Percentiles rank a stretch among this genome's conserved stretches.
These are phyloP conservation scores for Piloderma croceum DNA, from an alignment of 768 basidiomycete genomes.

Conservation along the genomic window DNA sequence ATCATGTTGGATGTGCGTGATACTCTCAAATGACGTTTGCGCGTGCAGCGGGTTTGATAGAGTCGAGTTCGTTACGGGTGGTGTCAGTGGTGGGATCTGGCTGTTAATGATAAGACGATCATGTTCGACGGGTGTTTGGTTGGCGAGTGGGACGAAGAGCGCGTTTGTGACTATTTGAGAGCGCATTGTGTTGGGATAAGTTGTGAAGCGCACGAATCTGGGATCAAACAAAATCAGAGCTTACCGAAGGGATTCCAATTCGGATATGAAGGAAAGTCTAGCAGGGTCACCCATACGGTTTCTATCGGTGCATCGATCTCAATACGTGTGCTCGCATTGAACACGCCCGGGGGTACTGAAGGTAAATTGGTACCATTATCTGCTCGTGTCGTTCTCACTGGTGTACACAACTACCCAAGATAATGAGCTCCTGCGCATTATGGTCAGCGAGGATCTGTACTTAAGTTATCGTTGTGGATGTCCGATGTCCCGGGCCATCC, in stretches of 20 bases:
- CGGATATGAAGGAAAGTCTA: neutral
- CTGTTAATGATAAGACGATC: conserved; percentile 22
- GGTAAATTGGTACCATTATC: neutral
- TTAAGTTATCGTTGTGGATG: too few relatives aligned
- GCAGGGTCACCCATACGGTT: neutral
- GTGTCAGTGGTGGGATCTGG: conserved; percentile 28
- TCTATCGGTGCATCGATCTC: neutral
- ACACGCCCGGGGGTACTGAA: neutral
- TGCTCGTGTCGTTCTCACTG: too few relatives aligned
- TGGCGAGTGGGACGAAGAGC: conserved; percentile 16
- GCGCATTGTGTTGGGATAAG: conserved; percentile 7
- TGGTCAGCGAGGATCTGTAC: too few relatives aligned
- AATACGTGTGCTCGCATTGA: neutral
- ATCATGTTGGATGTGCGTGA: conserved; percentile 23
- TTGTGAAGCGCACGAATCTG: neutral
- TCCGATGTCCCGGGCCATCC: too few relatives aligned
- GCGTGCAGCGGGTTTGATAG: conserved; percentile 20
- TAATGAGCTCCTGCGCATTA: too few relatives aligned
- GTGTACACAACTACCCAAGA: too few relatives aligned
- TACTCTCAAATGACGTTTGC: conserved; percentile 26
- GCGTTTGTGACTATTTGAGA: conserved; percentile 23
- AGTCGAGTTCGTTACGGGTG: conserved; percentile 24
- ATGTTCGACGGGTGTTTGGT: conserved; percentile 21
- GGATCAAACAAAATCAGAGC: neutral
- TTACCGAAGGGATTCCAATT: neutral